Conservation (phyloP, 2,329 filamentous ascomycete species). For the Fusarium napiforme region DNA sequence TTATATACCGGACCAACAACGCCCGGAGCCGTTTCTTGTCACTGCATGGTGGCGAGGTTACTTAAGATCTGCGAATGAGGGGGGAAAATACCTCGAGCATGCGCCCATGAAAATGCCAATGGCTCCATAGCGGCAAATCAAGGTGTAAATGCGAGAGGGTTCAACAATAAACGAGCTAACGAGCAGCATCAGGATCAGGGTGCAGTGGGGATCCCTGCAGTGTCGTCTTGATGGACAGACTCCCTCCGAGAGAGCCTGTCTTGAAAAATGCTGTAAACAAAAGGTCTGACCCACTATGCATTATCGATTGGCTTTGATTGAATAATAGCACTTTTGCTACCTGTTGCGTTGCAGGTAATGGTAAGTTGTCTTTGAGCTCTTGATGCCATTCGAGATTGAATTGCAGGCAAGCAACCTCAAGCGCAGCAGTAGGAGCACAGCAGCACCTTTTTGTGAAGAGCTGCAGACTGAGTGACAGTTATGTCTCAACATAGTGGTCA, state of each 20-base stretch:
- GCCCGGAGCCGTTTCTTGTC: neutral
- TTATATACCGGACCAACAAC: slow-evolving; percentile 13
- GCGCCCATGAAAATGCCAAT: slow-evolving; percentile 32
- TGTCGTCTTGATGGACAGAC: slow-evolving; percentile 32
- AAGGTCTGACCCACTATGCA: slow-evolving; percentile 38
- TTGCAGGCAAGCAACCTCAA: slow-evolving; percentile 6
- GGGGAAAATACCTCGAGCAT: slow-evolving; percentile 34
- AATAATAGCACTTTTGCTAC: slow-evolving; percentile 14
- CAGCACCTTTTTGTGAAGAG: slow-evolving; percentile 15
- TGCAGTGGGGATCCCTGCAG: slow-evolving; percentile 37
- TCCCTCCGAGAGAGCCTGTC: slow-evolving; percentile 29
- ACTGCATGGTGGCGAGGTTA: slow-evolving; percentile 29
- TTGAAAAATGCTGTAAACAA: slow-evolving; percentile 34
- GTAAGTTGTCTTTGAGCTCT: slow-evolving; percentile 8
- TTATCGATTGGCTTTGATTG: slow-evolving; percentile 23
- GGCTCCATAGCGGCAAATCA: slow-evolving; percentile 40
- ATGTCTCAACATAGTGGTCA: slow-evolving; percentile 26
- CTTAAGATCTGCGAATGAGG: slow-evolving; percentile 25
- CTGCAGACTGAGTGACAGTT: slow-evolving; percentile 24
- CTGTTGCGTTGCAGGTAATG: slow-evolving; percentile 12
- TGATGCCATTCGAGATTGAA: slow-evolving; percentile 13
- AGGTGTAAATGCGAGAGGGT: slow-evolving; percentile 33
- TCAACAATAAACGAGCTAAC: slow-evolving; percentile 35
- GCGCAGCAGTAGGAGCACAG: slow-evolving; percentile 6
- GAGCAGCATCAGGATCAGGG: slow-evolving; percentile 36